Percentiles rank a stretch among this genome's conserved stretches.
phyloP scores from a whole-genome alignment of 2,329 filamentous ascomycete genomes.

The Eutypella sp. region DNA sequence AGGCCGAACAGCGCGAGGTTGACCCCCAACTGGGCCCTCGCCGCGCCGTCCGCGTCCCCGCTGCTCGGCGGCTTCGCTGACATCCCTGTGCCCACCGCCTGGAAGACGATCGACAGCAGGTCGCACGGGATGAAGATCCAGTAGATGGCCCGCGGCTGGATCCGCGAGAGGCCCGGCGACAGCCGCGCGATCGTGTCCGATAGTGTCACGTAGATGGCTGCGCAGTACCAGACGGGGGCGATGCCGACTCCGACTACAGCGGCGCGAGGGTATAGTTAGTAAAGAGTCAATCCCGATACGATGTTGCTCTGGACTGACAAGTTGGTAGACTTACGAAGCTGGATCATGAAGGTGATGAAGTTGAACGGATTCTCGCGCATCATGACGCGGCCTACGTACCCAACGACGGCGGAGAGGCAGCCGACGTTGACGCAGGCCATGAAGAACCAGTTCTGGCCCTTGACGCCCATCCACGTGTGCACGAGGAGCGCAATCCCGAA shows the following conservation, averaged over 20 bases:
- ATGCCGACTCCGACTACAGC: constrained; percentile 51
- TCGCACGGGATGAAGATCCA: constrained; percentile 35
- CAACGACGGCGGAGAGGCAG: constrained; percentile 53
- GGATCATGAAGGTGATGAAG: constrained; percentile 58
- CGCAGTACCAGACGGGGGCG: constrained; percentile 52
- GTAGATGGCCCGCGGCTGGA: constrained; percentile 24
- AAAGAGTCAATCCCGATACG: not conserved
- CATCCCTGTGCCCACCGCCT: constrained; percentile 37
- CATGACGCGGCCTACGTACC: constrained; percentile 57
- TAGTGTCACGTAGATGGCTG: constrained; percentile 60
- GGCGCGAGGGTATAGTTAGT: not conserved
- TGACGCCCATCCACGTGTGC: constrained; percentile 41
- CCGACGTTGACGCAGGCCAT: constrained; percentile 50
- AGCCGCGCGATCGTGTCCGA: constrained; percentile 27
- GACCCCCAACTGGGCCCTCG: constrained; percentile 42
- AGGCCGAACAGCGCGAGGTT: constrained; percentile 50
- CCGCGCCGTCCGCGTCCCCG: too few species aligned
- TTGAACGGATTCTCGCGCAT: constrained; percentile 54
- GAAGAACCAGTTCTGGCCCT: constrained; percentile 45
- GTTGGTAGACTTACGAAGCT: constrained; percentile 45
- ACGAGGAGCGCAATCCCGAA: constrained; percentile 42
- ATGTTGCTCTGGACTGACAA: not conserved
- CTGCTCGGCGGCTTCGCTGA: constrained; percentile 38
- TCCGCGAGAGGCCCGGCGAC: constrained; percentile 20
- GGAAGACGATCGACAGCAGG: constrained; percentile 37